A percentile compares a stretch with the other conserved stretches of the same genome.
Evolutionary conservation across 2,329 filamentous ascomycete genomes (phyloP).

Genomic region (Lachnellula suecica): DNA sequence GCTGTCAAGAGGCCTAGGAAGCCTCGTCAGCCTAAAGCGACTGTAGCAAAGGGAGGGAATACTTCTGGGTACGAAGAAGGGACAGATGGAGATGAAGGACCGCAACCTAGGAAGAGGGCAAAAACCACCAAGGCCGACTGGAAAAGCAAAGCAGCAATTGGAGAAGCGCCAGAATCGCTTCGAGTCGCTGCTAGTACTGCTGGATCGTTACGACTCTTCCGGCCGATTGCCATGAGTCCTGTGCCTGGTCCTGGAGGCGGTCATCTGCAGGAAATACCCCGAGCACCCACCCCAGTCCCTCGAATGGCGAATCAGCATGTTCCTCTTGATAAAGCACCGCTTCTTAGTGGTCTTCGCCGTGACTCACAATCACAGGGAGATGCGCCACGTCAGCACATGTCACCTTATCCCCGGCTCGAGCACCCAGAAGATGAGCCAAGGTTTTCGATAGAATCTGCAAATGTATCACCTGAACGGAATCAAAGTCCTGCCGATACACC

Average conservation of each 20-base stretch:
- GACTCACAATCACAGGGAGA: slow-evolving; percentile 51
- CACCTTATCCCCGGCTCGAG: slow-evolving; percentile 38
- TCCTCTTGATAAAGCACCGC: slow-evolving; percentile 17
- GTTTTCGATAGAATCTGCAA: slow-evolving; percentile 41
- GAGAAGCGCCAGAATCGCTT: slow-evolving; percentile 73
- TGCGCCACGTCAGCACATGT: slow-evolving; percentile 33
- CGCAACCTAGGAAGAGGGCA: slow-evolving; percentile 68
- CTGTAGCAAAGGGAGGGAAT: slow-evolving; percentile 50
- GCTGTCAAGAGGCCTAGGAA: slow-evolving; percentile 29
- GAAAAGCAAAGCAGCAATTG: slow-evolving; percentile 71
- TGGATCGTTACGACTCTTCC: slow-evolving; percentile 80
- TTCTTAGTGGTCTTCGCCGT: slow-evolving; percentile 55
- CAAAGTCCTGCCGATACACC: slow-evolving; percentile 65
- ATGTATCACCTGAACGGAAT: slow-evolving; percentile 47
- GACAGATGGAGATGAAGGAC: slow-evolving; percentile 39
- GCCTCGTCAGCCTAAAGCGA: slow-evolving; percentile 15
- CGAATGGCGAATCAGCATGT: slow-evolving; percentile 37
- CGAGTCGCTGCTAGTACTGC: slow-evolving; percentile 89
- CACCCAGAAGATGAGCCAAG: slow-evolving; percentile 33
- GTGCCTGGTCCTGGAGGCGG: slow-evolving; percentile 45
- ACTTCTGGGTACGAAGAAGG: slow-evolving; percentile 73
- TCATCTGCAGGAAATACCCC: slow-evolving; percentile 70
- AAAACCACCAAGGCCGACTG: slow-evolving; percentile 73
- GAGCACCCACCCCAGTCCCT: slow-evolving; percentile 76
- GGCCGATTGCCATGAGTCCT: slow-evolving; percentile 61